These are phyloP conservation scores for Boletus coccyginus DNA, from an alignment of 768 basidiomycete genomes.

Conservation along the genomic window DNA sequence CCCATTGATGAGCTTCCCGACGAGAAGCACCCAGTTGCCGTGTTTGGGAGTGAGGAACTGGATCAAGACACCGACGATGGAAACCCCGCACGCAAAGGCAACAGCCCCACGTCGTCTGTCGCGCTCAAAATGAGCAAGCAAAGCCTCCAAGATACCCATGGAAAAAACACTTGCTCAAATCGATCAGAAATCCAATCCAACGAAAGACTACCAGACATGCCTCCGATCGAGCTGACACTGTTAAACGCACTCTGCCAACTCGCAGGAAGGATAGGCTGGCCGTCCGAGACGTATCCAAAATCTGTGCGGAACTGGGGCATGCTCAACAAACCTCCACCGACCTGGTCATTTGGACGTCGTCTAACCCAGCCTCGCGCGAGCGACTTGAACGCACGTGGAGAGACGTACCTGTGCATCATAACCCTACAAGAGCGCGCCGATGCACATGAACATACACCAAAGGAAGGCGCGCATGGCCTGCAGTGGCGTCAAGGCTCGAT, in stretches of 20 bases:
- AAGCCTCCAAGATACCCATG: background rate
- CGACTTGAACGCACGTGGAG: background rate
- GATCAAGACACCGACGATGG: conserved; percentile 21
- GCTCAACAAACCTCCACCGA: conserved; percentile 21
- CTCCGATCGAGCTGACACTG: conserved; percentile 22
- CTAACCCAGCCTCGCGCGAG: background rate
- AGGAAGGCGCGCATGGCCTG: conserved; percentile 16
- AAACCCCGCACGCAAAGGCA: conserved; percentile 19
- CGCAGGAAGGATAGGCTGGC: conserved; percentile 17
- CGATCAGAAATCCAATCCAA: conserved; percentile 24
- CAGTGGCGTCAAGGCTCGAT: conserved; percentile 9
- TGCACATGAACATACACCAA: conserved; percentile 26
- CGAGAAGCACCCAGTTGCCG: conserved; percentile 22
- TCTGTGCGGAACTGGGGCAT: conserved; percentile 25
- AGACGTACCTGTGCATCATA: conserved; percentile 24
- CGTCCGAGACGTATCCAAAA: conserved; percentile 17
- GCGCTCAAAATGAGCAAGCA: background rate
- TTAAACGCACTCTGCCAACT: conserved; percentile 31
- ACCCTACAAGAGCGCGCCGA: conserved; percentile 25
- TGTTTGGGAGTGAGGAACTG: conserved; percentile 25
- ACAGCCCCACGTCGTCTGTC: conserved; percentile 25
- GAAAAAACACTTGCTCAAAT: conserved; percentile 12
- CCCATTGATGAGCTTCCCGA: conserved; percentile 26
- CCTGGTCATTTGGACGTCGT: conserved; percentile 1
- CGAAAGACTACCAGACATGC: conserved; percentile 26